Evolutionary conservation across 805 yeast genomes (phyloP).

Genomic region (Cyberlindnera mississippiensis): DNA sequence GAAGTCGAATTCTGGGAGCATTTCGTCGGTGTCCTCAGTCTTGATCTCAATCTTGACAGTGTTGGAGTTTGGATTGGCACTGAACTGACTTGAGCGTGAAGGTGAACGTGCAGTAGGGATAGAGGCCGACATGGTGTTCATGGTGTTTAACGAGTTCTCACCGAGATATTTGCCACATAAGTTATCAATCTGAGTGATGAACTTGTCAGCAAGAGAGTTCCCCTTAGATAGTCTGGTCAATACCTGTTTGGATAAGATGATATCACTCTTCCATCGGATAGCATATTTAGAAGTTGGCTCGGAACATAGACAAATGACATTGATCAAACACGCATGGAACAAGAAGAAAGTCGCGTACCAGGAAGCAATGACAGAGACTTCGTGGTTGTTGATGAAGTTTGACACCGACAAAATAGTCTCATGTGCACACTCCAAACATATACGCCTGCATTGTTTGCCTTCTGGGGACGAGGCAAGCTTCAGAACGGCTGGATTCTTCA

Average conservation of each 20-base stretch:
- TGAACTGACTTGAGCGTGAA: background rate
- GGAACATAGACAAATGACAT: slow-evolving; percentile 49
- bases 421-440: slow-evolving; percentile 48
- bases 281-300: slow-evolving; percentile 46
- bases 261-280: slow-evolving; percentile 40
- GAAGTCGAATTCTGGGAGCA: slow-evolving; percentile 26
- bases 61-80: background rate
- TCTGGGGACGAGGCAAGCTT: slow-evolving; percentile 37
- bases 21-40: slow-evolving; percentile 9
- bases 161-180: slow-evolving; percentile 32
- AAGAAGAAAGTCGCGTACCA: slow-evolving; percentile 65
- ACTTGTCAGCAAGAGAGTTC: slow-evolving; percentile 43
- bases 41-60: slow-evolving; percentile 1
- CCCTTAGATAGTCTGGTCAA: slow-evolving; percentile 35
- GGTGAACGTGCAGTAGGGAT: slow-evolving; percentile 3
- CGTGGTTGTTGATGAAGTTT: slow-evolving; percentile 33
- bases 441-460: slow-evolving; percentile 45
- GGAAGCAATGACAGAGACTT: slow-evolving; percentile 44
- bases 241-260: slow-evolving; percentile 38
- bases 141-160: slow-evolving; percentile 13
- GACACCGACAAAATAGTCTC: slow-evolving; percentile 49
- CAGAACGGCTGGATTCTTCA: slow-evolving; percentile 31
- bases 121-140: slow-evolving; percentile 10
- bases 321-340: slow-evolving; percentile 60
- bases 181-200: slow-evolving; percentile 43